Percentiles rank a stretch among this genome's conserved stretches.
These are phyloP conservation scores for Phymatotrichopsis omnivora DNA, from an alignment of 2,329 filamentous ascomycete species.

Conservation along the genomic window DNA sequence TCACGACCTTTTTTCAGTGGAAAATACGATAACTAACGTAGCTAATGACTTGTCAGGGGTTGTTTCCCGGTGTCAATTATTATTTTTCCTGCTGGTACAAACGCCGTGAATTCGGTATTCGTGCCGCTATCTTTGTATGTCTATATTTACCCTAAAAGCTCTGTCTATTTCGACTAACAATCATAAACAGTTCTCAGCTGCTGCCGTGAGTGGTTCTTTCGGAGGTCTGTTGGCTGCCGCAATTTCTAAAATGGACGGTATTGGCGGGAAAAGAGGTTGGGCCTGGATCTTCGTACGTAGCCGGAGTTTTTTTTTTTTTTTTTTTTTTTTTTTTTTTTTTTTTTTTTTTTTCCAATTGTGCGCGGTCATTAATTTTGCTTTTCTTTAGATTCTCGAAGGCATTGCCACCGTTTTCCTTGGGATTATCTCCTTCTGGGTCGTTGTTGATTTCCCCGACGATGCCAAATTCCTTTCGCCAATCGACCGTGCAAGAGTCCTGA, in stretches of 20 bases:
- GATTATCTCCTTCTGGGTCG: constrained; percentile 61
- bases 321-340: background rate
- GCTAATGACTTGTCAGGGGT: no score
- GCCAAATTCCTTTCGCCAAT: constrained; percentile 60
- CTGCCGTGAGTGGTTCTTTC: constrained; percentile 68
- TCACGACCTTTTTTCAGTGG: constrained; percentile 20
- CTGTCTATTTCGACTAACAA: background rate
- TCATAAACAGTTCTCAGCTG: constrained; percentile 53
- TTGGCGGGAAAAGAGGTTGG: constrained; percentile 49
- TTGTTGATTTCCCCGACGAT: constrained; percentile 71
- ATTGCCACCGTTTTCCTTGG: constrained; percentile 60
- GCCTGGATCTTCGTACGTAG: constrained; percentile 48
- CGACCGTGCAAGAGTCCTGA: constrained; percentile 62
- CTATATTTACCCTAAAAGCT: background rate
- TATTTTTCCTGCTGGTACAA: constrained; percentile 80
- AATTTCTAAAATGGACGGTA: constrained; percentile 59
- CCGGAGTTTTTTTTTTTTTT: no score
- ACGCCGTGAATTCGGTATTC: constrained; percentile 66
- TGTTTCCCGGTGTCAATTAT: constrained; percentile 54
- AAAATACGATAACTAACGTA: no score
- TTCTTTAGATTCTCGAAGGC: constrained; percentile 51
- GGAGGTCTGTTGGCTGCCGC: constrained; percentile 63
- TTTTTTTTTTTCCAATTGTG: background rate
- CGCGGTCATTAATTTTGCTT: background rate
- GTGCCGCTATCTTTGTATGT: constrained; percentile 41